Conservation (phyloP, 768 basidiomycete genomes). For the Coprinopsis sp. region DNA sequence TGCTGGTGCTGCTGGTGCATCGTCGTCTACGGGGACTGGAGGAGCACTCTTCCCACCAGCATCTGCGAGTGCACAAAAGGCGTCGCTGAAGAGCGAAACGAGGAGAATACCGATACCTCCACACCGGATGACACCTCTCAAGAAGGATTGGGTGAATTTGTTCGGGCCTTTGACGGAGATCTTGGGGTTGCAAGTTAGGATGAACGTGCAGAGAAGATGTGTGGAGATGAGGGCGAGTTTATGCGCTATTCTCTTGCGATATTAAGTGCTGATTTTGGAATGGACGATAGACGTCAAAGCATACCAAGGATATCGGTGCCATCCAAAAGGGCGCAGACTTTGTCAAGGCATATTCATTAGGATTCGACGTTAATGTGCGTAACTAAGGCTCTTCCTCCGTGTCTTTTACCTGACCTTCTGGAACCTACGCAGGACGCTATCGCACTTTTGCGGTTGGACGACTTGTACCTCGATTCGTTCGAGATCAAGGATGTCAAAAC, state of each 20-base stretch:
- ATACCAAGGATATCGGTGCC: constrained; percentile 88
- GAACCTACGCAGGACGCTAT: constrained; percentile 76
- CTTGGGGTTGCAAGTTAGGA: constrained; percentile 89
- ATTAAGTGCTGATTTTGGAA: not conserved
- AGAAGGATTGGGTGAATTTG: constrained; percentile 93
- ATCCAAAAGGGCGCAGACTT: constrained; percentile 98
- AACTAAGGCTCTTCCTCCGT: not conserved
- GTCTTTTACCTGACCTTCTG: not conserved
- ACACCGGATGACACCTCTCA: constrained; percentile 95
- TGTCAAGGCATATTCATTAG: constrained; percentile 88
- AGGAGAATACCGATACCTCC: constrained; percentile 89
- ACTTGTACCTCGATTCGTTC: constrained; percentile 96
- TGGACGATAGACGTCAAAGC: constrained; percentile 75
- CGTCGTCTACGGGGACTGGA: constrained; percentile 38
- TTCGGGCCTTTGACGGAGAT: constrained; percentile 96
- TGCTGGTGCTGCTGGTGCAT: constrained; percentile 15
- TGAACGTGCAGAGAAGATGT: constrained; percentile 87
- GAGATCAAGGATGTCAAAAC: constrained; percentile 99
- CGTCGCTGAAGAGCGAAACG: constrained; percentile 73
- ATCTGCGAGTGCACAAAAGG: constrained; percentile 50
- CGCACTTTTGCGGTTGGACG: constrained; percentile 90
- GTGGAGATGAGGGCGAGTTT: constrained; percentile 86
- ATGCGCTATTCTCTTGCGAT: not conserved
- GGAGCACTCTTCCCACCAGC: constrained; percentile 71
- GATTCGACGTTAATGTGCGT: constrained; percentile 90